Base-by-base conservation (phyloP, 2,329 filamentous ascomycete genomes). In the Plenodomus tracheiphilus region DNA sequence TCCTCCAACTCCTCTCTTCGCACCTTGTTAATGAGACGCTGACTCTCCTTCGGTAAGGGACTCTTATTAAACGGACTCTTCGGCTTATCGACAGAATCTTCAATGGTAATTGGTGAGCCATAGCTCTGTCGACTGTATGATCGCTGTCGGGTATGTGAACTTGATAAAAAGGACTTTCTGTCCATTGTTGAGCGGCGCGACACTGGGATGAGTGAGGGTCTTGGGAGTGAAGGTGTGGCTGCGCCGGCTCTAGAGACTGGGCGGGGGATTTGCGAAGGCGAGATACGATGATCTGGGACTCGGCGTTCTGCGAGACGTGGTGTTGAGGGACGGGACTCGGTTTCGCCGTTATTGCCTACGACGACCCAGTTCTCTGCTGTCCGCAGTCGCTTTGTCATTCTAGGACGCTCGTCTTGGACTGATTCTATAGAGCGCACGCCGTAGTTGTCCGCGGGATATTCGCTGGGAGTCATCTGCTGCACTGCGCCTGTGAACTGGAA, bases 1-100 rank as follows among this genome's bases (percentile, higher is more conserved):
- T 89, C 83, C 60, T 92, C 86, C 39, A 85, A 80, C 62, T 96
- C 91, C 49, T 89, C 88, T 42, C 84, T 83, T 19, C 85, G 79
- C 57, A 87, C 83, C 65, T 84, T 82, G n/a, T 85, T 85, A 5
- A 90, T 85, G 47, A 92, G 83, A 38, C 83, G 81, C 65, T 87
- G 86, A 6, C 89, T 89, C 63, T 96, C 90, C 17, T 73, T 79
- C 72, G 64, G 82, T 74, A 71, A 66, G 25, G 70, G 69, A 41
- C 61, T 69, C 17, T 73, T 79, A 72, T 64, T 82, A 74, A 71
- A 66, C 30, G 70, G 69, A 41, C 61, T 70, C 13, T 52, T 57
- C 4, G 46, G 53, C 15, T 59, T 65, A 38, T 52, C 54, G 2
- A 50, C 39, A 5, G 58, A 58, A 3, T 58, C 51, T 10, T 63